Conservation (phyloP, 108 stramenopile species). For the Skeletonema costatum region DNA sequence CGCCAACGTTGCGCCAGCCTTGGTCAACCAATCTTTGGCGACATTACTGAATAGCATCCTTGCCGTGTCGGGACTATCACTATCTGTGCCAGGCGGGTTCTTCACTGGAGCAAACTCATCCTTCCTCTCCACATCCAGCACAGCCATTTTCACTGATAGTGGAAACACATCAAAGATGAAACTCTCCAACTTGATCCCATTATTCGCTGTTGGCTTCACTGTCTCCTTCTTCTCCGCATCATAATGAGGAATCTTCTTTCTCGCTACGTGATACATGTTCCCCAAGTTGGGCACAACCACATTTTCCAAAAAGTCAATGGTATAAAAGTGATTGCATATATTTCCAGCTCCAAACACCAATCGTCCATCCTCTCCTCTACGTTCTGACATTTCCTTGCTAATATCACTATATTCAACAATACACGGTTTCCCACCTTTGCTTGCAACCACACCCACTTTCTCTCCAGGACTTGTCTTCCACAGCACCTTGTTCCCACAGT, state of each 20-base stretch:
- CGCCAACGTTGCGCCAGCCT: constrained; percentile 65
- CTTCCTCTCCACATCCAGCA: constrained; percentile 86
- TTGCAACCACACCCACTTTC: constrained; percentile 93
- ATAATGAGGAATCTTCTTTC: constrained; percentile 96
- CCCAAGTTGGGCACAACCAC: constrained; percentile 79
- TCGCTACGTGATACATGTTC: constrained; percentile 93
- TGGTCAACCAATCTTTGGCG: constrained; percentile 68
- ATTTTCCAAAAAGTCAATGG: constrained; percentile 85
- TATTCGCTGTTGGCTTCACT: constrained; percentile 68
- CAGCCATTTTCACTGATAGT: constrained; percentile 82
- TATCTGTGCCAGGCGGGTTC: constrained; percentile 78
- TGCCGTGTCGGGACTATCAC: constrained; percentile 88
- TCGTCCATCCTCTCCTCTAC: constrained; percentile 53
- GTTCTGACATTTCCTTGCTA: constrained; percentile 71
- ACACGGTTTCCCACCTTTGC: constrained; percentile 75
- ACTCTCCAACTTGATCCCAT: constrained; percentile 98
- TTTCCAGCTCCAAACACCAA: constrained; percentile 95
- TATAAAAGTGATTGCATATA: constrained; percentile 98
- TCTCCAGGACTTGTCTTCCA: constrained; percentile 89
- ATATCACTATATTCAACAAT: constrained; percentile 96
- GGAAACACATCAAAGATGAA: constrained; percentile 99
- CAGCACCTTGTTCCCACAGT: constrained; percentile 95
- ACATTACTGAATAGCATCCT: constrained; percentile 63
- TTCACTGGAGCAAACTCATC: constrained; percentile 99
- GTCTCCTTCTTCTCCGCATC: constrained; percentile 61